Evolutionary conservation across 2,329 filamentous ascomycete species (phyloP).

Genomic region (Furcasterigmium furcatum): DNA sequence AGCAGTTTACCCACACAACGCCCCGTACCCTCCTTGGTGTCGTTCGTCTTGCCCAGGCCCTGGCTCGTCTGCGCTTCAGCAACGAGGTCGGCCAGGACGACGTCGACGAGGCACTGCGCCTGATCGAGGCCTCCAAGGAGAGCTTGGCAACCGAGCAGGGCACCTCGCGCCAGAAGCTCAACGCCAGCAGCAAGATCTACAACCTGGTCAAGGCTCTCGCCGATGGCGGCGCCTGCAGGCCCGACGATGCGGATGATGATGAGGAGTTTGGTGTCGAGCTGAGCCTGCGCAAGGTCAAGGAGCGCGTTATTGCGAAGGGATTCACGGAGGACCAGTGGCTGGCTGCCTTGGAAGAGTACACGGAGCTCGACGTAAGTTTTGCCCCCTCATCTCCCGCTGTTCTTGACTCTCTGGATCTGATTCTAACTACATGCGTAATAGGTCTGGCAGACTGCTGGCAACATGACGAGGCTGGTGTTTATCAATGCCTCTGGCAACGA

Average conservation of each 20-base stretch:
- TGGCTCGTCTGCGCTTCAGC: slow-evolving; percentile 88
- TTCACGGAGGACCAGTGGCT: slow-evolving; percentile 95
- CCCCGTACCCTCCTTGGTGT: slow-evolving; percentile 91
- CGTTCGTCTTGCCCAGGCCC: slow-evolving; percentile 87
- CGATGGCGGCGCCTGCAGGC: slow-evolving; percentile 80
- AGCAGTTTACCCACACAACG: slow-evolving; percentile 91
- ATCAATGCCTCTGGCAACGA: slow-evolving; percentile 43
- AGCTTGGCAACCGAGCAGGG: slow-evolving; percentile 72
- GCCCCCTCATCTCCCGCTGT: background rate
- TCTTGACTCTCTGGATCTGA: background rate
- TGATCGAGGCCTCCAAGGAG: slow-evolving; percentile 92
- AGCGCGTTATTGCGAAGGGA: slow-evolving; percentile 90
- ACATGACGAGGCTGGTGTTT: slow-evolving; percentile 69
- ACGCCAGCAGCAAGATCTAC: slow-evolving; percentile 87
- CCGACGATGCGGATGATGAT: slow-evolving; percentile 60
- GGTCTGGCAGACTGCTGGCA: slow-evolving; percentile 77
- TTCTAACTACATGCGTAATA: slow-evolving; percentile 39
- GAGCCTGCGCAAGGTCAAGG: slow-evolving; percentile 83
- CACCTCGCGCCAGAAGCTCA: slow-evolving; percentile 63
- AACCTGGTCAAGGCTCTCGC: slow-evolving; percentile 88
- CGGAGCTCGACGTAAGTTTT: slow-evolving; percentile 77
- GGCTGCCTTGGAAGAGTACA: slow-evolving; percentile 84
- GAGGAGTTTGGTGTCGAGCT: slow-evolving; percentile 62
- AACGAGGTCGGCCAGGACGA: slow-evolving; percentile 84
- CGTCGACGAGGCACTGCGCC: slow-evolving; percentile 88